Conservation (phyloP, 345 rosid species). For the Litchi chinensis region DNA sequence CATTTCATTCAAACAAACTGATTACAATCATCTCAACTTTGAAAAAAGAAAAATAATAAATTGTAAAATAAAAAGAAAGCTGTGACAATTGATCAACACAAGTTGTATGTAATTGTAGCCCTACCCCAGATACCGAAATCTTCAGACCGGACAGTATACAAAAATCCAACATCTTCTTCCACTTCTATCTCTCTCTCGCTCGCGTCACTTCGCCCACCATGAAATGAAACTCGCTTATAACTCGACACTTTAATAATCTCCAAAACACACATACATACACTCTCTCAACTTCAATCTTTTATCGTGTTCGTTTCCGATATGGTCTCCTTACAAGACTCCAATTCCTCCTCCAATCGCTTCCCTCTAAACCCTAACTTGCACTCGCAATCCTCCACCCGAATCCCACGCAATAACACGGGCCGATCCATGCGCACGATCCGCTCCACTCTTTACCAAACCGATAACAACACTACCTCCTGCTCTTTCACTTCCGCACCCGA, state of each 20-base stretch:
- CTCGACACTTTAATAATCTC: not conserved
- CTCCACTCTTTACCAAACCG: slow-evolving; percentile 58
- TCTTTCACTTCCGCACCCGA: slow-evolving; percentile 49
- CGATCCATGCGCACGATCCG: slow-evolving; percentile 94
- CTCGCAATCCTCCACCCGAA: slow-evolving; percentile 40
- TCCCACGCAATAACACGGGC: slow-evolving; percentile 60
- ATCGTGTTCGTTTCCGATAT: slow-evolving; percentile 16
- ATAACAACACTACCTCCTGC: slow-evolving; percentile 38
- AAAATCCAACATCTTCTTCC: slow-evolving; percentile 4
- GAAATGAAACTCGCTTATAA: slow-evolving; percentile 20
- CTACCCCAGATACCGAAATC: slow-evolving; percentile 33
- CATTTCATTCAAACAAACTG: no score
- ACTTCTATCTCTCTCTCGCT: slow-evolving; percentile 9
- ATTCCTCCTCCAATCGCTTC: slow-evolving; percentile 56
- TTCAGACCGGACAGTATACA: slow-evolving; percentile 3
- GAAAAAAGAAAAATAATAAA: no score
- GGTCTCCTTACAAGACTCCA: slow-evolving; percentile 81
- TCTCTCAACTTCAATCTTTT: no score
- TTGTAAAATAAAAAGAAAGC: not conserved
- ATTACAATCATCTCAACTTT: no score
- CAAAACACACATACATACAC: no score
- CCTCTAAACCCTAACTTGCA: slow-evolving; percentile 51
- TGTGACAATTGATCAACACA: not conserved
- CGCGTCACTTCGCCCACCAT: slow-evolving; percentile 23
- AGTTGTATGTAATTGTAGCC: slow-evolving; percentile 22